phyloP scores from a whole-genome alignment of 2,329 filamentous ascomycete species.

The Parasarocladium wereldwijsianum region DNA sequence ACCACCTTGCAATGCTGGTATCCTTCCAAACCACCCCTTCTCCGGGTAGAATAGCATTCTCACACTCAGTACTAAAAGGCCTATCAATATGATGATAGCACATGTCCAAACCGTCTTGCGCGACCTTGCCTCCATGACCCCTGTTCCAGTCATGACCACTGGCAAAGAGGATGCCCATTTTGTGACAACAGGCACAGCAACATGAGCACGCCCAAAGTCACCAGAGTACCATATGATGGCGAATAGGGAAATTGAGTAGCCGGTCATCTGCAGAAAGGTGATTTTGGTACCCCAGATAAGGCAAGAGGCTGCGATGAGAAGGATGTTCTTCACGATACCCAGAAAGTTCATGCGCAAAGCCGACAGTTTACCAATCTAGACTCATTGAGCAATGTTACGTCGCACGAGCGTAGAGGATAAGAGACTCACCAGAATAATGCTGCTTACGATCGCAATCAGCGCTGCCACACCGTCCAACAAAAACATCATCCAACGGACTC shows the following conservation, averaged over 20 bases:
- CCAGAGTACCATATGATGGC: slow-evolving; percentile 38
- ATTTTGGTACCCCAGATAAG: slow-evolving; percentile 65
- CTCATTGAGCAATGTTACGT: not conserved
- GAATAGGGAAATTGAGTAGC: slow-evolving; percentile 55
- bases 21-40: too few species aligned
- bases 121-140: too few species aligned
- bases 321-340: slow-evolving; percentile 77
- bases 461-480: slow-evolving; percentile 63
- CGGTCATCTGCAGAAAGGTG: slow-evolving; percentile 55
- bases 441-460: slow-evolving; percentile 68
- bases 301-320: slow-evolving; percentile 64
- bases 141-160: too few species aligned
- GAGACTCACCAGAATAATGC: slow-evolving; percentile 64
- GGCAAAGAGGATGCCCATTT: too few species aligned
- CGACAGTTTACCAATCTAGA: slow-evolving; percentile 74
- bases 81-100: too few species aligned
- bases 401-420: not conserved
- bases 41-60: too few species aligned
- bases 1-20: too few species aligned
- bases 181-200: too few species aligned
- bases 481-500: slow-evolving; percentile 50
- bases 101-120: too few species aligned
- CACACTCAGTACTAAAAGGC: too few species aligned
- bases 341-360: slow-evolving; percentile 74
- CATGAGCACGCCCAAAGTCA: too few species aligned